Evolutionary conservation across 345 rosid genomes (phyloP).

Genomic region (Salix viminalis): DNA sequence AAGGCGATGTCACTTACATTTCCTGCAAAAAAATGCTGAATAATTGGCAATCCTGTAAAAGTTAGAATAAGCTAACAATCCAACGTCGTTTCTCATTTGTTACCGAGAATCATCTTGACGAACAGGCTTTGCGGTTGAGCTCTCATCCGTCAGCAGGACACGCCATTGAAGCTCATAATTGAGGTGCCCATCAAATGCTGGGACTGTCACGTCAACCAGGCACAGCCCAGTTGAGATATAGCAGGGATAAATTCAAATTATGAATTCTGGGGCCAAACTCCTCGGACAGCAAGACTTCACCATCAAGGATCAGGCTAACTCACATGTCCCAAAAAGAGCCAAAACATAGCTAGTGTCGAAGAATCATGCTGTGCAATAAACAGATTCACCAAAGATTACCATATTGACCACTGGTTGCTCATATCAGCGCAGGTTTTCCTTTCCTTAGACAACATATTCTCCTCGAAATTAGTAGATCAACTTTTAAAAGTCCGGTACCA

Average conservation of each 20-base stretch:
- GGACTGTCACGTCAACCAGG: background rate
- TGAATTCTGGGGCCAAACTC: background rate
- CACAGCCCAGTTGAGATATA: background rate
- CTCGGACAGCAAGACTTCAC: background rate
- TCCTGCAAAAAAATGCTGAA: constrained; percentile 47
- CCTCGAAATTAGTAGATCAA: background rate
- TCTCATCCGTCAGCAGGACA: background rate
- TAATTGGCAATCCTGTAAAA: background rate
- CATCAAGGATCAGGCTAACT: background rate
- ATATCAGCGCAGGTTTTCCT: background rate
- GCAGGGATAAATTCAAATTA: background rate
- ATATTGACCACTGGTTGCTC: background rate
- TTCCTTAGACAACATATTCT: background rate
- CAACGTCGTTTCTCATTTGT: background rate
- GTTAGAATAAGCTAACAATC: background rate
- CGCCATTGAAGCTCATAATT: background rate
- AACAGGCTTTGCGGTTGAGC: background rate
- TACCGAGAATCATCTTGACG: background rate
- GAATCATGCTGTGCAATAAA: background rate
- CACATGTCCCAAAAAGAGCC: background rate
- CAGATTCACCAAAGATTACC: background rate
- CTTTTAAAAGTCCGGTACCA: background rate
- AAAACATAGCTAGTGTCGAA: background rate
- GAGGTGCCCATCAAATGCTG: background rate
- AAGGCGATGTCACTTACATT: constrained; percentile 70